Evolutionary conservation across 2,329 filamentous ascomycete genomes (phyloP).

Genomic region (Colletotrichum ledebouriae): DNA sequence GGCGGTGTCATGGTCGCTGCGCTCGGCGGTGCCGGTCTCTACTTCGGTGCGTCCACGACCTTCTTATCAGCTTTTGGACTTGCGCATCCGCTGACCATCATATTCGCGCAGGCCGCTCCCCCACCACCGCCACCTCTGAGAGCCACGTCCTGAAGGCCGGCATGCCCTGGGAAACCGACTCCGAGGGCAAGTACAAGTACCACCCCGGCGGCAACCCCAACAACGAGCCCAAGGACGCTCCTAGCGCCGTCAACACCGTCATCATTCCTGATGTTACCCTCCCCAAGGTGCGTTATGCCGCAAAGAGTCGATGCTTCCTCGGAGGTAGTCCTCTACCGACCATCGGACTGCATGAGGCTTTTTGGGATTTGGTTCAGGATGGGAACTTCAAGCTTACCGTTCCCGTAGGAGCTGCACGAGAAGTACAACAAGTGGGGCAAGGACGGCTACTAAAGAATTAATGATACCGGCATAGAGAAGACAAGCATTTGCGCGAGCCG

Average conservation of each 20-base stretch:
- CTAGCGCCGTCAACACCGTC: slow-evolving; percentile 94
- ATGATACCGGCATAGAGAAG: slow-evolving; percentile 34
- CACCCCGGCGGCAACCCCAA: slow-evolving; percentile 86
- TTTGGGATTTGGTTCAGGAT: background rate
- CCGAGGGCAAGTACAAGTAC: slow-evolving; percentile 79
- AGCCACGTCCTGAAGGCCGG: slow-evolving; percentile 79
- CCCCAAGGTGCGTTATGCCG: slow-evolving; percentile 75
- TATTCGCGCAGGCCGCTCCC: slow-evolving; percentile 75
- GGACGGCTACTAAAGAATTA: slow-evolving; percentile 80
- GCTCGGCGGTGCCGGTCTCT: slow-evolving; percentile 90
- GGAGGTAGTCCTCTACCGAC: no score
- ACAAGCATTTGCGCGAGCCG: slow-evolving; percentile 17
- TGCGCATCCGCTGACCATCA: slow-evolving; percentile 8
- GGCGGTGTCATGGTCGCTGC: slow-evolving; percentile 91
- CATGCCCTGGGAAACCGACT: slow-evolving; percentile 88
- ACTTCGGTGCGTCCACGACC: slow-evolving; percentile 73
- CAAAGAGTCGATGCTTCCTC: background rate
- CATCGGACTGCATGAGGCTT: background rate
- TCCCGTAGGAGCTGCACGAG: slow-evolving; percentile 85
- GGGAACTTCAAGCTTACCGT: slow-evolving; percentile 32
- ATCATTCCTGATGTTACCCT: slow-evolving; percentile 94
- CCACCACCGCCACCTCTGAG: slow-evolving; percentile 88
- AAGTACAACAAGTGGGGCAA: slow-evolving; percentile 99
- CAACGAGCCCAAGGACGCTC: slow-evolving; percentile 86
- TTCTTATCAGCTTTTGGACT: slow-evolving; percentile 42